Evolutionary conservation across 441 rosid genomes (phyloP).

Genomic region (Bocquillonia castaneifolia): DNA sequence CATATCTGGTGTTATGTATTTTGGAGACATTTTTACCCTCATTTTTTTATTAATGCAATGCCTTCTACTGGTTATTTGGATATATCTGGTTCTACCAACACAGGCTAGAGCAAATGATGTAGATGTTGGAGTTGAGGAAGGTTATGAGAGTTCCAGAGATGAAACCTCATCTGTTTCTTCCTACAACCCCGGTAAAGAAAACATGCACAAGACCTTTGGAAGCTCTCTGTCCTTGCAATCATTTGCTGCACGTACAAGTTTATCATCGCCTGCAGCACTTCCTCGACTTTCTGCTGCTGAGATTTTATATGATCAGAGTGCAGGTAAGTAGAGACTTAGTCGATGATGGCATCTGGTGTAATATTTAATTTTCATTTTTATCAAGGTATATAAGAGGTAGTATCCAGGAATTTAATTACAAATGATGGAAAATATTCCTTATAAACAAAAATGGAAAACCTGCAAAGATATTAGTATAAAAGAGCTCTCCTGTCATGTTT

Average conservation of each 20-base stretch:
- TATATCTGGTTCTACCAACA: conserved; percentile 16
- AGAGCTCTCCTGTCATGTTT: neutral
- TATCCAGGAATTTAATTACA: neutral
- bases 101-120: conserved; percentile 75
- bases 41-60: neutral
- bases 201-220: conserved; percentile 56
- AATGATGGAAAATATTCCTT: neutral
- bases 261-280: conserved; percentile 54
- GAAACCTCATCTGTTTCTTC: conserved; percentile 86
- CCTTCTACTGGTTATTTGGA: conserved; percentile 8
- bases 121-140: conserved; percentile 72
- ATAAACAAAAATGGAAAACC: neutral
- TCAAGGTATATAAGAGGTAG: neutral
- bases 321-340: conserved; percentile 37
- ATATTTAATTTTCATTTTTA: conserved; percentile 6
- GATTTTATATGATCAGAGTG: conserved; percentile 53
- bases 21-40: neutral
- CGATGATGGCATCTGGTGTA: conserved; percentile 3
- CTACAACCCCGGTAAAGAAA: conserved; percentile 58
- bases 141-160: conserved; percentile 89
- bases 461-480: neutral
- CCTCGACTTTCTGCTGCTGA: conserved; percentile 66
- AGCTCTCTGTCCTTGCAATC: conserved; percentile 75
- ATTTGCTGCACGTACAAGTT: conserved; percentile 50
- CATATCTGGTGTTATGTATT: neutral